Conservation (phyloP, 306 rosid genomes). For the cucumber (Cucumis sativus) region DNA sequence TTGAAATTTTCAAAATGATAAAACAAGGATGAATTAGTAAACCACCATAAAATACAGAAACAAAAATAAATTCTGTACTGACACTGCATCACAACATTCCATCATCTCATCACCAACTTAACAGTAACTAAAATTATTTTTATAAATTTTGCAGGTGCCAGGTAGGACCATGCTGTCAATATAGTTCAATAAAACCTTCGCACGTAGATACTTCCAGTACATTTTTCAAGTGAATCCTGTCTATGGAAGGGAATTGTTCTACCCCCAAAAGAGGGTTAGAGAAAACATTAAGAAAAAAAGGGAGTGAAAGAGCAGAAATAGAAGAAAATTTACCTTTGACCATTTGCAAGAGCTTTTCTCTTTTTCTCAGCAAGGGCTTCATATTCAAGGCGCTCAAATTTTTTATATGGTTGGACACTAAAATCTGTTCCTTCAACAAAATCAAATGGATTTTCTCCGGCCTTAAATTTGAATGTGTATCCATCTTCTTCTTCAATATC, state of each 20-base stretch:
- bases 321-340: conserved; percentile 16
- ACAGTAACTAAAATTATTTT: background rate
- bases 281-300: background rate
- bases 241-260: background rate
- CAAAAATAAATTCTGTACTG: background rate
- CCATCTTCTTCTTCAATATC: conserved; percentile 33
- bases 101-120: background rate
- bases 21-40: background rate
- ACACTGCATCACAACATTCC: background rate
- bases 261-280: background rate
- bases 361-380: conserved; percentile 63
- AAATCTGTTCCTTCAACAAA: conserved; percentile 38
- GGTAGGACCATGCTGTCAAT: background rate
- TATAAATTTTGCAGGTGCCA: background rate
- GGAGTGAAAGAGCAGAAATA: background rate
- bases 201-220: background rate
- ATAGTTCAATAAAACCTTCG: background rate
- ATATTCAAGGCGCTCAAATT: conserved; percentile 47
- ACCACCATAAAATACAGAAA: background rate
- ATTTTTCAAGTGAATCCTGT: background rate
- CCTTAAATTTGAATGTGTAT: conserved; percentile 44
- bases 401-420: conserved; percentile 36
- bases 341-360: conserved; percentile 33
- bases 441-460: conserved; percentile 52
- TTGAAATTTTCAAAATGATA: background rate